phyloP scores from a whole-genome alignment of 495 filamentous ascomycete genomes.

The Penicillium psychrofluorescens region DNA sequence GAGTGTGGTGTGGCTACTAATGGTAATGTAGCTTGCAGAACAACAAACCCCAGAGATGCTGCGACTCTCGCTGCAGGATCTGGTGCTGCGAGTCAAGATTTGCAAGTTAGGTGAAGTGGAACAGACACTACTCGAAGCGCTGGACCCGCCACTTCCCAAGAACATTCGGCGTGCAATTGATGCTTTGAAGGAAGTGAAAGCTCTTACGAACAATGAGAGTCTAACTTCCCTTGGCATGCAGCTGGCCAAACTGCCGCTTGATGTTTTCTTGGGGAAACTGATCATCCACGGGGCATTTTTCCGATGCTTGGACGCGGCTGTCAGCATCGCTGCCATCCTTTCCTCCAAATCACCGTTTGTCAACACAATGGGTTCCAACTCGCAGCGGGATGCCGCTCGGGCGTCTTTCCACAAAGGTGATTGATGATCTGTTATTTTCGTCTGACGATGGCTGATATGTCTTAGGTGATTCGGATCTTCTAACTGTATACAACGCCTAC shows the following conservation, averaged over 20 bases:
- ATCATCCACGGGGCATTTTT: slow-evolving; percentile 78
- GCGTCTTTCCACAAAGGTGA: slow-evolving; percentile 64
- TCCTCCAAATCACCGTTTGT: slow-evolving; percentile 93
- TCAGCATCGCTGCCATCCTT: slow-evolving; percentile 86
- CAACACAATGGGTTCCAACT: slow-evolving; percentile 71
- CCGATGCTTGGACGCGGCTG: slow-evolving; percentile 79
- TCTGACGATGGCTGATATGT: slow-evolving; percentile 5
- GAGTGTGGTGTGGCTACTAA: background rate
- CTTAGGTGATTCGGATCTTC: slow-evolving; percentile 76
- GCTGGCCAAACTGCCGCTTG: slow-evolving; percentile 79
- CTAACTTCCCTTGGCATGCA: slow-evolving; percentile 82
- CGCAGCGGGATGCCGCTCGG: slow-evolving; percentile 70
- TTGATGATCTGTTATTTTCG: background rate
- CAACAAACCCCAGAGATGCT: slow-evolving; percentile 96
- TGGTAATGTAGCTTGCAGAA: slow-evolving; percentile 55
- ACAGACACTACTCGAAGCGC: slow-evolving; percentile 76
- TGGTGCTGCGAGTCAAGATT: slow-evolving; percentile 93
- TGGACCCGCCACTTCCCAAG: slow-evolving; percentile 82
- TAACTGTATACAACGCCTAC: slow-evolving; percentile 93
- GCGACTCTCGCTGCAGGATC: slow-evolving; percentile 84
- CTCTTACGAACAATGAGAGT: slow-evolving; percentile 71
- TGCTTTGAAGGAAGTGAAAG: slow-evolving; percentile 86
- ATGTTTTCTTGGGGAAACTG: slow-evolving; percentile 91
- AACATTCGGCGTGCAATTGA: slow-evolving; percentile 91
- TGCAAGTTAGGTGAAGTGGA: slow-evolving; percentile 91